Conservation (phyloP, 2,329 filamentous ascomycete species). For the Aspergillus luchuensis region DNA sequence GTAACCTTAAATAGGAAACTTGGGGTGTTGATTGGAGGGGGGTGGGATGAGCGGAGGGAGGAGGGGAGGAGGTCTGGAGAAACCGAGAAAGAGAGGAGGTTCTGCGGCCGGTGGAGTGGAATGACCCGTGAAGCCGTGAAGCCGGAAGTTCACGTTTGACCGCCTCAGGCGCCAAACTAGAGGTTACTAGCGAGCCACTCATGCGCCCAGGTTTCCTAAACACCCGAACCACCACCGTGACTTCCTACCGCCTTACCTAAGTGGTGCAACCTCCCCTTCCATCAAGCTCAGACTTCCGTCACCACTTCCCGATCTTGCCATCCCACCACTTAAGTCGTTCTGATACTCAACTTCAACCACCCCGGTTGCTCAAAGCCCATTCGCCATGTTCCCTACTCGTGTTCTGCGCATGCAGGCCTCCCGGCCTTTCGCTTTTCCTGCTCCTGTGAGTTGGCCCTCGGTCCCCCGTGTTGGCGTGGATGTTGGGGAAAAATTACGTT, state of each 20-base stretch:
- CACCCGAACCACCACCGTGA: slow-evolving; percentile 30
- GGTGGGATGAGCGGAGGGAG: slow-evolving; percentile 12
- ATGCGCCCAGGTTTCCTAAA: slow-evolving; percentile 39
- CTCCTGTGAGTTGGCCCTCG: slow-evolving; percentile 64
- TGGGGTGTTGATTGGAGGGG: slow-evolving; percentile 21
- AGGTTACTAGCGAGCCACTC: slow-evolving; percentile 37
- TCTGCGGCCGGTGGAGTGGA: slow-evolving; percentile 33
- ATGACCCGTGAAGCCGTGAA: slow-evolving; percentile 38
- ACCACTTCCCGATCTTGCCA: slow-evolving; percentile 23
- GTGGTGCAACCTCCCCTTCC: slow-evolving; percentile 23
- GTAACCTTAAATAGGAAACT: slow-evolving; percentile 16
- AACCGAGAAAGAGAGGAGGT: slow-evolving; percentile 31
- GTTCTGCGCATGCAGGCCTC: slow-evolving; percentile 63
- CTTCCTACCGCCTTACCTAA: slow-evolving; percentile 13
- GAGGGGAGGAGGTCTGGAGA: slow-evolving; percentile 24
- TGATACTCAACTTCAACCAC: slow-evolving; percentile 18
- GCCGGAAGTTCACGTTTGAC: slow-evolving; percentile 35
- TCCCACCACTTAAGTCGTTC: slow-evolving; percentile 10
- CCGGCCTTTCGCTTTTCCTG: slow-evolving; percentile 54
- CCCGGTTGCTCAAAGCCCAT: slow-evolving; percentile 16
- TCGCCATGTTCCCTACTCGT: slow-evolving; percentile 67
- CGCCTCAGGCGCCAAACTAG: slow-evolving; percentile 32
- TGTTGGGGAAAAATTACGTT: slow-evolving; percentile 23
- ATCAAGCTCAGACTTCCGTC: slow-evolving; percentile 24
- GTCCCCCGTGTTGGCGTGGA: slow-evolving; percentile 13